Evolutionary conservation across 306 rosid species (phyloP).

Genomic region (Carpinus fangiana): DNA sequence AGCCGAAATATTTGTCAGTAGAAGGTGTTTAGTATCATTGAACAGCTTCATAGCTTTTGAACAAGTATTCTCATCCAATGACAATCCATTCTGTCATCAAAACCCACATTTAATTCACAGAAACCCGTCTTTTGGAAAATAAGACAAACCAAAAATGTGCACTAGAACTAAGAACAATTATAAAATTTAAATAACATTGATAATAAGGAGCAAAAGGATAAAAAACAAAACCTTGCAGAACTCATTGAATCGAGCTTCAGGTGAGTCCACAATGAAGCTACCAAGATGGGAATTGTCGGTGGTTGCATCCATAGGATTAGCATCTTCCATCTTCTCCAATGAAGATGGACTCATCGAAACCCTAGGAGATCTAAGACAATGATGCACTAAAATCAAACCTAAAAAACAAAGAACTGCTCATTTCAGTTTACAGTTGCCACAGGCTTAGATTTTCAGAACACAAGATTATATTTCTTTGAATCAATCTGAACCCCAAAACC

Average conservation of each 20-base stretch:
- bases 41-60: slow-evolving; percentile 60
- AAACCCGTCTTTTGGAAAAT: background rate
- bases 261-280: slow-evolving; percentile 36
- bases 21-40: slow-evolving; percentile 58
- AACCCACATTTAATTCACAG: slow-evolving; percentile 7
- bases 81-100: slow-evolving; percentile 55
- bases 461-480: background rate
- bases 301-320: slow-evolving; percentile 27
- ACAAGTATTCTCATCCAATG: slow-evolving; percentile 51
- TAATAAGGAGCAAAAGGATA: background rate
- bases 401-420: background rate
- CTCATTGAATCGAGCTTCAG: slow-evolving; percentile 52
- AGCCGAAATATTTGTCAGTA: slow-evolving; percentile 51
- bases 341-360: slow-evolving; percentile 47
- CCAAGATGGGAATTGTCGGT: slow-evolving; percentile 21
- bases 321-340: slow-evolving; percentile 53
- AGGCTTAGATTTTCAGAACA: background rate
- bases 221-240: slow-evolving; percentile 61
- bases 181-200: background rate
- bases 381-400: slow-evolving; percentile 6
- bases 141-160: background rate
- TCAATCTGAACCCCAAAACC: background rate
- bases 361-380: slow-evolving; percentile 29
- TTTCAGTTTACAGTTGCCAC: background rate
- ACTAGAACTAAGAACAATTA: background rate